Base-by-base conservation (phyloP, 208 protist species). In the Trypanosoma theileri region DNA sequence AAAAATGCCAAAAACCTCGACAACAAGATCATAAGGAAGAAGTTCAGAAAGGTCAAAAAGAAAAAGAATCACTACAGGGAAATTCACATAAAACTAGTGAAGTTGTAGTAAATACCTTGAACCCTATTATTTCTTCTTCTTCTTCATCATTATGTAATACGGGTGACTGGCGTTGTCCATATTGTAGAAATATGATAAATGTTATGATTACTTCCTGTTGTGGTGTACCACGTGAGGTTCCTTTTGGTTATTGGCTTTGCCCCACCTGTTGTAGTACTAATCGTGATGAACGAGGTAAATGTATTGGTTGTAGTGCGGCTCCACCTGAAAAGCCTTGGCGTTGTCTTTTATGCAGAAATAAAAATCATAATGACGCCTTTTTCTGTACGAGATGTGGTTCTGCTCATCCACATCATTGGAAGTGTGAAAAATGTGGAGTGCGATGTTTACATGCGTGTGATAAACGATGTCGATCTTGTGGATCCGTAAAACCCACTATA, bases 101-200 rank as follows among this genome's bases (percentile, higher is more conserved):
- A 3, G 16, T 14, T 48, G 16, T 12, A n/a, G 2, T 48, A 14
- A 48, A 1, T 35, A 6, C 6, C 28, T 35, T 35, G 55, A 48
- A 8, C 28, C 44, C 40, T 14, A 1, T 62, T 46, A 19, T 21
- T 50, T 6, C 17, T 59, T 42, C 16, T 40, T 48, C 31, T 44
- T 53, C 62, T 66, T 10, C 59, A 13, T 19, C 62, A 28, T 7
- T 51, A 60, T 21, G 45, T 46, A 51, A 48, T 44, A 46, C 84
- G 7, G 84, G 84, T 22, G 63, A 84, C 51, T 95, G 90, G 87
- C 86, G 82, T 54, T 95, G 90, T 52, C 85, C 87, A 28, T 95
- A 89, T 66, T 95, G 90, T 71, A 71, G 85, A 28, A 70, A 75
- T 40, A 56, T 85, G 21, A 54, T 62, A 14, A 16, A 21, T 17